Base-by-base conservation (phyloP, 208 protist genomes). In the Leishmania major region DNA sequence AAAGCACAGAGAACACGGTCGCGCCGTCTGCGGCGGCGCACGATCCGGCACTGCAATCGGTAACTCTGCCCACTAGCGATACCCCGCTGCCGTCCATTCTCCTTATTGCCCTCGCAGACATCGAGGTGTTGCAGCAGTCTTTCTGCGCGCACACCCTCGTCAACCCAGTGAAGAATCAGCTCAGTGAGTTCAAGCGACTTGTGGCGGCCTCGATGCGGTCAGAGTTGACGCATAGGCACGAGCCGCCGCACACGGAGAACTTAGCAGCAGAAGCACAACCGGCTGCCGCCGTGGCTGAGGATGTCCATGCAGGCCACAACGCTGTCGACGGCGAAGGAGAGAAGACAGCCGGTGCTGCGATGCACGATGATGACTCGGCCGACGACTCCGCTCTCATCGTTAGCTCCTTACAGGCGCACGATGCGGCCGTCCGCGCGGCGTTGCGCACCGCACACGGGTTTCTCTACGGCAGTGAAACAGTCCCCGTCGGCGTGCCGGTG, bases 61-160 rank as follows among this genome's bases (percentile, higher is more conserved):
- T 79, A 22, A 45, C 37, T 25, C 78, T 86, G 57, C 77, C 82
- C 19, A 86, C 66, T 45, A 82, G 40, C 73, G 73, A 51, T 25
- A 59, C 83, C 0, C 73, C 88, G 0, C 49, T 80, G 25, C 83
- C 92, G 4, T 84, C 86, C 37, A 85, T 96, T 69, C 75, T 96
- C 59, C 81, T 93, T 59, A 85, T 93, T 31, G 90, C 90, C 3
- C 73, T 84, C n/a, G 84, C 84, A 22, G 91, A 96, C 72, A 84
- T 96, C 72, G 88, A 94, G 31, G 76, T 71, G 80, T 74, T 96
- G 45, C 88, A 87, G 73, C 80, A 69, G 51, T 92, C 90, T 2
- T 90, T 96, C 62, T 75, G 88, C 53, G 90, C 86, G 4, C 93
- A 96, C 79, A 90, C 86, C 19, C 43, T 78, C 47, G 53, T 83